Base-by-base conservation (phyloP, 768 basidiomycete species). In the Rhizopogon salebrosus region DNA sequence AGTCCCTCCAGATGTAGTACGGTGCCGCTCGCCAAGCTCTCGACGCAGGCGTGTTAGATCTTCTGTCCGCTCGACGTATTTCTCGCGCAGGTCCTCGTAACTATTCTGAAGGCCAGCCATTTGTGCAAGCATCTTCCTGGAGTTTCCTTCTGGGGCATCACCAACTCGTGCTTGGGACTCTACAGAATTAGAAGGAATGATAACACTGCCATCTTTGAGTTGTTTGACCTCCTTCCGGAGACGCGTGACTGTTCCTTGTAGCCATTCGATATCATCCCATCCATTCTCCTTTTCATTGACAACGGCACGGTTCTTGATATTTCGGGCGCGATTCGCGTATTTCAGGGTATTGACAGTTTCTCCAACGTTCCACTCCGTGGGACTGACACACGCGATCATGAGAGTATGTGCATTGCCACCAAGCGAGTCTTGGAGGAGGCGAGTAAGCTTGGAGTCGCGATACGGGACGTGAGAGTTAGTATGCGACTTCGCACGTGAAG, bases 341-440 rank as follows among this genome's bases (percentile, higher is more conserved):
- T 97, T 97, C 67, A 98, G 76, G 13, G 92, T 95, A 65, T 92
- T 93, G 54, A 98, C 77, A 0, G 97, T 99, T 71, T 99, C 97
- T 54, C 78, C 85, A 2, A 89, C 80, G 68, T 99, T 99, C 84
- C 84, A 95, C 70, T 99, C 97, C 1, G 92, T 91, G 13, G 92
- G 89, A 61, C 92, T 95, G 56, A 97, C 91, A 67, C 95, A 99
- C 16, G 97, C 97, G 57, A 99, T 92, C 97, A 99, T 99, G 60
- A 98, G 84, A 10, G 97, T 98, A 62, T 95, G 90, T 1, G 95
- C 88, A 70, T 98, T 99, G 41, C 97, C 97, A 35, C 97, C 97
- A 10, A 99, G 81, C 9, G 93, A 95, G 68, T 98, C 95, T 85
- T 68, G 67, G 31, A 68, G 61, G 29, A 68, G 66, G 35, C 95